Evolutionary conservation across 805 yeast genomes (phyloP), one percentile per base, ranked within the genome.

Genomic region (Ogataea pignaliae): DNA sequence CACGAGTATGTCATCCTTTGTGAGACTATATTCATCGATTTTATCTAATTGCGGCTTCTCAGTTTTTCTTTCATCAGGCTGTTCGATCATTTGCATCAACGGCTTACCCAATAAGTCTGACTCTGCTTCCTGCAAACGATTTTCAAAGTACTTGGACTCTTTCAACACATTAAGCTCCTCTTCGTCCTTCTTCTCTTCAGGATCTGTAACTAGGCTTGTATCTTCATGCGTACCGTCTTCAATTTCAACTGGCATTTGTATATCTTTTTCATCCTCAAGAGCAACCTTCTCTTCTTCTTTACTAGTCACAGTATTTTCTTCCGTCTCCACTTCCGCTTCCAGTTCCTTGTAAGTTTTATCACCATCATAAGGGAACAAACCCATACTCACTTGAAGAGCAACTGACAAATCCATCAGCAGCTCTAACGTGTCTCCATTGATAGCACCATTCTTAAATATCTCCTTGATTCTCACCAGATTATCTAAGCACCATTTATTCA

Each of bases 401-500:
- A 47, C 41, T 3, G 53, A 41, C 11, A 44, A 36, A 33, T 53
- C 55, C 3, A 52, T 39, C 26, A 56, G 39, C 26, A 37, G 12
- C 13, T 42, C 52, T 16, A 55, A 39, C 2, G 51, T 46, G 1
- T 46, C 45, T 4, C 50, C 50, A 31, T 48, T 43, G 10, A 50
- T 31, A 1, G 28, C 30, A 2, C 52, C 48, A 8, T 35, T 34
- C 18, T 44, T 45, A 15, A 56, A 46, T 3, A 41, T 30, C 11
- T 16, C 38, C 8, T 47, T 45, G 12, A 55, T 36, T 16, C 34
- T 31, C 5, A 34, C 17, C 32, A 50, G 18, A 14, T 42, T 36
- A 3, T 21, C 41, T 12, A 45, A 17, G 33, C 56, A 51, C 55
- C 54, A 51, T 10, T 36, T 18, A 36, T 53, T 51, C 36, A 56